A percentile compares a stretch with the other conserved stretches of the same genome.
Conservation (phyloP, 768 basidiomycete species). For the Pulveroboletus sp. region DNA sequence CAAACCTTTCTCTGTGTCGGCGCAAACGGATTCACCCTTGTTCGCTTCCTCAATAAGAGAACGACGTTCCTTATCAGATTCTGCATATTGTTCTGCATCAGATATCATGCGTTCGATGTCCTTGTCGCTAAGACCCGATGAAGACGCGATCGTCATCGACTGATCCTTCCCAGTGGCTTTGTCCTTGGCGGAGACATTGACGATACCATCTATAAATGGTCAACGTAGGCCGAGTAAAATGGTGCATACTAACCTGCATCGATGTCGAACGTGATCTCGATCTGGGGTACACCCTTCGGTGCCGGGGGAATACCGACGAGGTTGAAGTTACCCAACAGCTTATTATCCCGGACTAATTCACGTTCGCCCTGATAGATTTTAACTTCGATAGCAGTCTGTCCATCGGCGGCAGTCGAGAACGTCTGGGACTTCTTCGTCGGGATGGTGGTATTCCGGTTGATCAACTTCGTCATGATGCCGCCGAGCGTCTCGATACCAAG, state of each 20-base stretch:
- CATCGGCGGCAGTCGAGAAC: slow-evolving; percentile 98
- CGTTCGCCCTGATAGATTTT: slow-evolving; percentile 99
- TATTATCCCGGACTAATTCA: slow-evolving; percentile 97
- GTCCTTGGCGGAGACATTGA: slow-evolving; percentile 95
- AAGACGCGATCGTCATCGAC: slow-evolving; percentile 96
- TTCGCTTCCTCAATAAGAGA: slow-evolving; percentile 92
- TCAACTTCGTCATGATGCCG: slow-evolving; percentile 99
- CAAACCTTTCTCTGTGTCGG: slow-evolving; percentile 93
- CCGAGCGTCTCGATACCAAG: slow-evolving; percentile 96
- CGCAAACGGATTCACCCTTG: slow-evolving; percentile 90
- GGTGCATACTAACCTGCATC: slow-evolving; percentile 65
- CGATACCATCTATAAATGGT: slow-evolving; percentile 71
- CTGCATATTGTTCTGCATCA: slow-evolving; percentile 91
- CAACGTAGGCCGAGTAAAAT: background rate
- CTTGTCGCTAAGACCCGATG: slow-evolving; percentile 92
- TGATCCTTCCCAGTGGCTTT: slow-evolving; percentile 89
- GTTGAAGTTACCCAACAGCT: slow-evolving; percentile 98
- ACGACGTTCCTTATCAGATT: slow-evolving; percentile 86
- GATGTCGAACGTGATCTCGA: slow-evolving; percentile 92
- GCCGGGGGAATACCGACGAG: slow-evolving; percentile 93
- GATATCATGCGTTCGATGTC: slow-evolving; percentile 97
- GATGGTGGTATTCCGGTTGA: slow-evolving; percentile 97
- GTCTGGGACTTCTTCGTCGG: slow-evolving; percentile 99
- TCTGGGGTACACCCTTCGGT: slow-evolving; percentile 72
- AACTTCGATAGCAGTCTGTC: slow-evolving; percentile 99